Percentiles rank a stretch among this genome's conserved stretches.
Evolutionary conservation across 768 basidiomycete species (phyloP).

Genomic region (Podaxis sp.): DNA sequence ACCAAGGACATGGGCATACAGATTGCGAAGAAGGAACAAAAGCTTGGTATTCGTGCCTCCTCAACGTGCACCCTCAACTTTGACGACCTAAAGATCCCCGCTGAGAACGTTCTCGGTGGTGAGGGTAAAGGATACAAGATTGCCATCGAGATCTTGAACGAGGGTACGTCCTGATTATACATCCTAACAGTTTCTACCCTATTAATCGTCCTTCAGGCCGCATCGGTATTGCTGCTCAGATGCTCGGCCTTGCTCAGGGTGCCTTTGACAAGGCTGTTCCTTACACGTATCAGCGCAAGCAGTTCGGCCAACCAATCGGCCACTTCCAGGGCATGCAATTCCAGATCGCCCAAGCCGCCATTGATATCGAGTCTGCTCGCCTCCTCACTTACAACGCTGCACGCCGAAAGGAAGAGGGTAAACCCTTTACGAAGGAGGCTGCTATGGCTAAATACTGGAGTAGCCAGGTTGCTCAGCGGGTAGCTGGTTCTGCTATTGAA

Average conservation of each 20-base stretch:
- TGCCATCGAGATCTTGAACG: constrained; percentile 11
- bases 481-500: constrained; percentile 88
- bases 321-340: constrained; percentile 96
- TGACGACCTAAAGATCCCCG: constrained; percentile 81
- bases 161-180: constrained; percentile 21
- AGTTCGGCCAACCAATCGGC: constrained; percentile 92
- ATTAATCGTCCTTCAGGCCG: constrained; percentile 45
- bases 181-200: neutral
- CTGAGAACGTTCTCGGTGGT: constrained; percentile 89
- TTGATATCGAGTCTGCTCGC: constrained; percentile 86
- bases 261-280: constrained; percentile 95
- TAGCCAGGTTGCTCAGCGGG: constrained; percentile 84
- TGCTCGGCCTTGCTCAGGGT: constrained; percentile 97
- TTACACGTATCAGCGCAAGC: constrained; percentile 89
- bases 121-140: constrained; percentile 89
- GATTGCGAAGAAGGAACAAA: constrained; percentile 98
- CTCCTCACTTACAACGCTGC: constrained; percentile 96
- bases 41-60: constrained; percentile 93
- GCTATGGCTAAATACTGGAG: constrained; percentile 98
- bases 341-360: constrained; percentile 88
- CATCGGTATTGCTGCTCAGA: constrained; percentile 97
- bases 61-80: constrained; percentile 94
- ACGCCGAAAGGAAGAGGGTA: constrained; percentile 87
- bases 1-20: constrained; percentile 96
- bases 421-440: constrained; percentile 84